Evolutionary conservation across 441 rosid species (phyloP), one percentile per base, ranked within the genome.

Genomic region (Populus hybrid): DNA sequence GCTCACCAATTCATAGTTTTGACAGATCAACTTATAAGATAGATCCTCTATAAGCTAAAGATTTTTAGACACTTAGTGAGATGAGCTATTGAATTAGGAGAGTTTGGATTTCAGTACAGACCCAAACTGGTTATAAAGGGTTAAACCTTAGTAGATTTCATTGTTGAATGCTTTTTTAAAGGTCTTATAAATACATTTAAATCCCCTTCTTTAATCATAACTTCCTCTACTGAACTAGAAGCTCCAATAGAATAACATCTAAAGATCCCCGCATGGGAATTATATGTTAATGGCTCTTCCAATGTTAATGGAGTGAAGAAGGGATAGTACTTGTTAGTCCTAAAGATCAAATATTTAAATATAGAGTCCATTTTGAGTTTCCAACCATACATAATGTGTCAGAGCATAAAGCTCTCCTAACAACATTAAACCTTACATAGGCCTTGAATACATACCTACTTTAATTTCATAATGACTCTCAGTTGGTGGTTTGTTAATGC

Each of bases 221-320:
- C 42, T 38, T 9, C 0, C 42, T 38, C 11, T 9, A 38, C 11
- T 38, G 0, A 38, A 38, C 42, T 0, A 38, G 0, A 38, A n/a
- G 0, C 42, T 2, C n/a, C n/a, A 10, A 0, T 64, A 64, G 10
- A n/a, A 38, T 2, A 38, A 38, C 11, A 1, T 1, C 24, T 9
- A 0, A n/a, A 24, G 24, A n/a, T 9, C 0, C 28, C 12, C 0
- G 1, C 7, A 23, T n/a, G 0, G 4, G 29, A 64, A 9, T 24
- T 21, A 0, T 24, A n/a, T 64, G 31, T 64, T n/a, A 0, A 64
- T 21, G 68, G 68, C 28, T 21, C 31, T 9, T n/a, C 24, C 12
- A 64, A 23, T 9, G 12, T 9, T 5, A 24, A n/a, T 18, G 0
- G 28, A 6, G 0, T 6, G 0, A 3, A 3, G 68, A 21, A 1